phyloP scores from a whole-genome alignment of 139 green algal species.

The Nannochloris sp. region DNA sequence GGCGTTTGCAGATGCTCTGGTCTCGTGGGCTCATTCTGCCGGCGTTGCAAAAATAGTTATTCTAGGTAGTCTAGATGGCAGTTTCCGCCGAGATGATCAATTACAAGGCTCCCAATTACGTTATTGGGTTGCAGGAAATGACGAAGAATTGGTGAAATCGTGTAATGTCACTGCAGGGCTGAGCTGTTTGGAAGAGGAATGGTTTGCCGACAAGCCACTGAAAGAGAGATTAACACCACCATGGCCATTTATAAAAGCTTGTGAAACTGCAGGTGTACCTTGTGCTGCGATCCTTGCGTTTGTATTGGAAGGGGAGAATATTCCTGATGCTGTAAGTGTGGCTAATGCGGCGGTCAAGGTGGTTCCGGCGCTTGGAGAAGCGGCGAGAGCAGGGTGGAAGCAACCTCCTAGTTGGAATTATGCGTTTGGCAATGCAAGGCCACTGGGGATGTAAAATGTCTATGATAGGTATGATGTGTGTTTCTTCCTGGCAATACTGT shows the following conservation, averaged over 20 bases:
- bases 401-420: conserved; percentile 17
- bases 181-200: conserved; percentile 22
- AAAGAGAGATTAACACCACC: conserved; percentile 38
- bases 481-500: too few species aligned
- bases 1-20: conserved; percentile 36
- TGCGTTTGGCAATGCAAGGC: neutral
- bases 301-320: conserved; percentile 53
- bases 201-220: conserved; percentile 20
- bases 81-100: conserved; percentile 39
- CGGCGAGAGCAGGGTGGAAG: neutral
- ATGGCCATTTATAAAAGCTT: conserved; percentile 42
- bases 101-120: conserved; percentile 37
- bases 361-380: neutral
- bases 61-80: conserved; percentile 48
- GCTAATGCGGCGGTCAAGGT: conserved; percentile 4
- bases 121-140: neutral
- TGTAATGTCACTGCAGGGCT: conserved; percentile 1
- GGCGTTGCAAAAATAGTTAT: conserved; percentile 35
- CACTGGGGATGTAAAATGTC: neutral
- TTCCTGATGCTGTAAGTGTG: conserved; percentile 32
- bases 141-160: neutral
- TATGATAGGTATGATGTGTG: too few species aligned
- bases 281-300: conserved; percentile 35
- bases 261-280: neutral
- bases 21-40: conserved; percentile 24